These are phyloP conservation scores for Dipteronia dyeriana DNA, from an alignment of 345 rosid genomes.

Conservation along the genomic window DNA sequence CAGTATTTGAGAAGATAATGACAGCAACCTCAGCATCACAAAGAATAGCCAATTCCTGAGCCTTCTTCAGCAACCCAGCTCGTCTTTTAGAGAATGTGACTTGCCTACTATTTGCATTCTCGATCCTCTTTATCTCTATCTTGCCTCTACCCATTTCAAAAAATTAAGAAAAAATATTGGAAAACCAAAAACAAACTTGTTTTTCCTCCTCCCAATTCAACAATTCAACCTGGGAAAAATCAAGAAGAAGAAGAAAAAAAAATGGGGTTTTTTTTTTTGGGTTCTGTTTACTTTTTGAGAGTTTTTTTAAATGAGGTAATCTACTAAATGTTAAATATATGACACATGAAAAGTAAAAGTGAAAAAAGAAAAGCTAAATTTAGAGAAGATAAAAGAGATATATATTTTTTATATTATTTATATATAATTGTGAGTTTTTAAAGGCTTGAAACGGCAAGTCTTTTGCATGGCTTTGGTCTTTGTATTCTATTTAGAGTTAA, in stretches of 20 bases:
- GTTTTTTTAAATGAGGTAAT: neutral
- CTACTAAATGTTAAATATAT: neutral
- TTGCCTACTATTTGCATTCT: conserved; percentile 93
- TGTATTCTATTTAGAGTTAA: conserved; percentile 40
- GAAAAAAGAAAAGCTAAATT: conserved; percentile 37
- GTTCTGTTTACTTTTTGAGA: neutral
- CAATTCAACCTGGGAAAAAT: neutral
- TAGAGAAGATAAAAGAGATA: conserved; percentile 31
- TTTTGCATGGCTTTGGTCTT: conserved; percentile 60
- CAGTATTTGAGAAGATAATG: conserved; percentile 87
- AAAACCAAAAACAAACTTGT: neutral
- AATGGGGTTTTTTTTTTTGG: neutral
- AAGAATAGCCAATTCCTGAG: conserved; percentile 83
- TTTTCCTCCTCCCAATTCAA: neutral
- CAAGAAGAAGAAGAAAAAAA: neutral
- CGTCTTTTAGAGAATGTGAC: conserved; percentile 96
- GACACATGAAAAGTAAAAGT: neutral
- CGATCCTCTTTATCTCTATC: conserved; percentile 93
- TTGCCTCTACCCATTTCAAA: conserved; percentile 83
- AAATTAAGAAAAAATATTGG: conserved; percentile 7
- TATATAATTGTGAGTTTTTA: conserved; percentile 21
- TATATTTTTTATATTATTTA: neutral
- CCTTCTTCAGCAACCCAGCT: conserved; percentile 86
- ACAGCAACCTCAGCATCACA: conserved; percentile 97
- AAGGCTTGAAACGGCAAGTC: conserved; percentile 48